Base-by-base conservation (phyloP, 2,329 filamentous ascomycete genomes). In the Cyphellophora attinorum region DNA sequence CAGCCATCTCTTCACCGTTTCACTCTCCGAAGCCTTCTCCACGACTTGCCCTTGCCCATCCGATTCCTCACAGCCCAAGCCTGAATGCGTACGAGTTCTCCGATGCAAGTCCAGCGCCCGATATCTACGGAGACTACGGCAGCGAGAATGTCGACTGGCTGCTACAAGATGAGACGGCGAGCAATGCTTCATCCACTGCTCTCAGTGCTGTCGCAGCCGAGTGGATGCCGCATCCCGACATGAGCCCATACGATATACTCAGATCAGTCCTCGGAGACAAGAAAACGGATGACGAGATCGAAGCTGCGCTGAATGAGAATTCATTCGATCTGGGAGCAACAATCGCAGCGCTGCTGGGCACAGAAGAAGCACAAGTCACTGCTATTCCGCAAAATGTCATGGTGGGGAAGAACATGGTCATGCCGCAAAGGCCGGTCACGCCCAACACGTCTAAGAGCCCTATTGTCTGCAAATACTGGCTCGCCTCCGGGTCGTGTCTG, bases 201-300 rank as follows among this genome's bases (percentile, higher is more conserved):
- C 72, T 93, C 41, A 89, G 86, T 52, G 84, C 81, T 28, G 81
- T 81, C 11, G 85, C 85, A 4, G 81, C 88, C 15, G 86, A 95
- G 56, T 95, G 76, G 62, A 68, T 79, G 11, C 71, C 74, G 54
- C 81, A 82, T 52, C 75, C 77, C 37, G 88, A 96, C 53, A 96
- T 98, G 89, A 93, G 85, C 39, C 89, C 91, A 1, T 94, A 95
- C 60, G 91, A 98, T 55, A 96, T 98, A 75, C 70, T 98, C 37
- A 83, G 91, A 42, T 95, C 89, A 5, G 93, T 98, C 27, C 69
- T 98, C 16, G 85, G 89, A 31, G 85, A 91, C 49, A 79, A 85
- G 35, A 81, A 83, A 52, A 81, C 85, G 2, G 89, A 96, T 51
- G 88, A 96, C 33, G 91, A 98, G 58, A 89, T 98, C 31, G 88